Base-by-base conservation (phyloP, 345 rosid genomes). In the Tarenaya hassleriana region DNA sequence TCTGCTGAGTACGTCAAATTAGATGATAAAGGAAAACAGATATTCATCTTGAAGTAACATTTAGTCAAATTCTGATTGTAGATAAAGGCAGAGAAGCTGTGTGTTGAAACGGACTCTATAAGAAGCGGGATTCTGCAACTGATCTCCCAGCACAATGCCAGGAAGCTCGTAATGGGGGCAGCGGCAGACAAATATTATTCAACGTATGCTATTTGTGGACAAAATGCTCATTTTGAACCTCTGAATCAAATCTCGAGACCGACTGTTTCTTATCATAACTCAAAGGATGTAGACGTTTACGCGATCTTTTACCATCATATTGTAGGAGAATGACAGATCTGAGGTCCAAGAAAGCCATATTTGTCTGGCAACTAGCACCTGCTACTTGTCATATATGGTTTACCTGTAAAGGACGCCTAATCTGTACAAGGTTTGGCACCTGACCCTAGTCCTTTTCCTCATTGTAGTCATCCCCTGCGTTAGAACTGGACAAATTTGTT, bases 141-240 rank as follows among this genome's bases (percentile, higher is more conserved):
- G 21, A 61, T 89, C 17, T 61, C 70, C 32, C 48, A 34, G 46
- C 53, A 75, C 34, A 73, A 67, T 32, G 80, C 81, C 16, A 72
- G 63, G 67, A 75, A 79, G 68, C 78, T 89, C 33, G 77, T 83
- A 8, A 86, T 89, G 88, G 97, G 97, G 69, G 90, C 86, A 61
- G 86, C 97, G 56, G 75, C 82, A 12, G 82, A 83, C 55, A 83
- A 67, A 60, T 79, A 77, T 50, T 73, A 65, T 68, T 72, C 79
- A 12, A 84, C 31, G 90, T 89, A 77, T 31, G 34, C 52, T 50
- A 20, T 58, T 18, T 31, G 9, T 1, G n/a, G 7, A 14, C 35
- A n/a, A n/a, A n/a, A n/a, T n/a, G n/a, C n/a, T n/a, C n/a, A n/a
- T n/a, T n/a, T n/a, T n/a, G n/a, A n/a, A n/a, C n/a, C n/a, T n/a